Base-by-base conservation (phyloP, 1,139 yeast species). In the Pichia sp. region DNA sequence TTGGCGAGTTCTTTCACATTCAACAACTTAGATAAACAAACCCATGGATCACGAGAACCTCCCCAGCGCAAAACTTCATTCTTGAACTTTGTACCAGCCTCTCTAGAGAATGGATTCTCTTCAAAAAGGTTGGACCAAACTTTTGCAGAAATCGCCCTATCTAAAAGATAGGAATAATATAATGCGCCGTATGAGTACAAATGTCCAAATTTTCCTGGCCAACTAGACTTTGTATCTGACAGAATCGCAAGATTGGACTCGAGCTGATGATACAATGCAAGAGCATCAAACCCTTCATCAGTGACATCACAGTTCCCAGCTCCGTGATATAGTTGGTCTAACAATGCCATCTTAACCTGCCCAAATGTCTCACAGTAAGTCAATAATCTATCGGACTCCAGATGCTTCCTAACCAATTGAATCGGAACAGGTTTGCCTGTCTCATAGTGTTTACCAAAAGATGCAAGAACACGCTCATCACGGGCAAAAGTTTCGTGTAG, bases 191-290 rank as follows among this genome's bases (percentile, higher is more conserved):
- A 93, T 1, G 97, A 91, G 62, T 87, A 89, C 51, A 95, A 73
- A 68, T 93, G 99, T 1, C 97, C 96, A 70, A 93, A 92, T 67
- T 85, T 90, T 1, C 96, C 97, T 56, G 91, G 96, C 97, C 98
- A 92, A 30, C 85, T 84, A 1, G 95, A 84, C 65, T 79, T 74
- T 20, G 74, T 71, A 64, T 87, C 95, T 2, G 82, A 78, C 61
- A 85, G 78, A 1, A 85, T 79, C 55, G 72, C 68, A 51, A 85
- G 71, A 30, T 79, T 71, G 5, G 70, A 64, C 66, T 90, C 97
- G 20, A 89, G 68, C 10, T 76, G 72, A 65, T 88, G 92, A 65
- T 89, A 91, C 5, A 85, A 72, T 5, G 71, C 65, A 1, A 85
- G 79, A n/a, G 88, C 79, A 64, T 79, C 80, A 57, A 81, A 78